These are phyloP conservation scores for Kurtzmaniella quercitrusa DNA, from an alignment of 1,139 yeast genomes.

Conservation along the genomic window DNA sequence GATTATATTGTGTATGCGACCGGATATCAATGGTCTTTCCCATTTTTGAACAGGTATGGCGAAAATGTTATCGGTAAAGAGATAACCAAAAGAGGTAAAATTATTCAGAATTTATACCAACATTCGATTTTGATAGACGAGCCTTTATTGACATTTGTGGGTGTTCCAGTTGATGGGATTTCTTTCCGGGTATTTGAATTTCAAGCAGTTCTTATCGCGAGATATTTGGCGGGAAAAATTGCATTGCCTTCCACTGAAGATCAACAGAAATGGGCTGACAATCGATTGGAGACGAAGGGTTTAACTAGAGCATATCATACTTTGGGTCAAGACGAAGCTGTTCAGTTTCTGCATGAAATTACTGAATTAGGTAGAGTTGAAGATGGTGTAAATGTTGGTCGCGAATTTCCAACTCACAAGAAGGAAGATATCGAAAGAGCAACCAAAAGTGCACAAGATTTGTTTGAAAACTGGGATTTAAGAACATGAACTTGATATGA, in stretches of 20 bases:
- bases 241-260: conserved; percentile 23
- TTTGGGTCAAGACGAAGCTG: conserved; percentile 24
- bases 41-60: conserved; percentile 30
- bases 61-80: conserved; percentile 13
- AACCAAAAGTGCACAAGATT: conserved; percentile 17
- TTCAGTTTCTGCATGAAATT: conserved; percentile 20
- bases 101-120: conserved; percentile 28
- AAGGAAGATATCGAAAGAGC: conserved; percentile 22
- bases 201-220: conserved; percentile 34
- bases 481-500: conserved; percentile 1
- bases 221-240: conserved; percentile 31
- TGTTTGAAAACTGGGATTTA: conserved; percentile 21
- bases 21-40: conserved; percentile 42
- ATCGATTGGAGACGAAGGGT: conserved; percentile 23
- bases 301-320: conserved; percentile 40
- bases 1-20: conserved; percentile 42
- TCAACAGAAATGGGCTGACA: conserved; percentile 29
- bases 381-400: conserved; percentile 18
- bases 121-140: conserved; percentile 37
- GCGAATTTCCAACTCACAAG: conserved; percentile 30
- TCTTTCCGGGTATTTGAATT: conserved; percentile 40
- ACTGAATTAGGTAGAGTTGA: conserved; percentile 26
- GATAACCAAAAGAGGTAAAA: conserved; percentile 26
- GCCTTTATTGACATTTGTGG: conserved; percentile 34
- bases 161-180: conserved; percentile 40